Conservation (phyloP, 2,329 filamentous ascomycete species). For the Polytolypa hystricis region DNA sequence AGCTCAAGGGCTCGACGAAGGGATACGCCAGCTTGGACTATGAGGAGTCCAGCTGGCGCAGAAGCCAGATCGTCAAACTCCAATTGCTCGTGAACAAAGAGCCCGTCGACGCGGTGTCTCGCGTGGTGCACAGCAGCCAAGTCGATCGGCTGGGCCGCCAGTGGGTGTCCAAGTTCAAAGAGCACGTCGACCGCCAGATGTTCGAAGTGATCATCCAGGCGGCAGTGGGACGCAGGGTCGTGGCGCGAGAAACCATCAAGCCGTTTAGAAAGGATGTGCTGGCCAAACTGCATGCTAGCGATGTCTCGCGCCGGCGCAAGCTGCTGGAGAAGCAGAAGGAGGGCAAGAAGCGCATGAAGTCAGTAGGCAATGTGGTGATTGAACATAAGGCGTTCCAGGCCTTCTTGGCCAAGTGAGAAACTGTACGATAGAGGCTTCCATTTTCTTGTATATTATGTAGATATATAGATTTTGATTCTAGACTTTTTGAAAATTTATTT, state of each 20-base stretch:
- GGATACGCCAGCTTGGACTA: conserved; percentile 95
- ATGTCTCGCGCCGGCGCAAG: conserved; percentile 72
- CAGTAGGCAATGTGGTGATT: conserved; percentile 79
- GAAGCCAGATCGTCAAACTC: conserved; percentile 72
- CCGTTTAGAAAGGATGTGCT: conserved; percentile 93
- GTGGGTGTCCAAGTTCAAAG: conserved; percentile 94
- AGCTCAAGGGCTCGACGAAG: conserved; percentile 85
- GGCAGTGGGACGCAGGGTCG: conserved; percentile 65
- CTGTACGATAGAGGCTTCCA: too few relatives aligned
- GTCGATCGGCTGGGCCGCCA: conserved; percentile 66
- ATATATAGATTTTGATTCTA: not conserved
- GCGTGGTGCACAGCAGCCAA: conserved; percentile 75
- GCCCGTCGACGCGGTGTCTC: conserved; percentile 87
- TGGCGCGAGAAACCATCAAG: conserved; percentile 90
- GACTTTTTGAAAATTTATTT: too few relatives aligned
- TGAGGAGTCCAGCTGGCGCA: conserved; percentile 81
- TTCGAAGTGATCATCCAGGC: conserved; percentile 96
- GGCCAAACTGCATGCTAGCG: conserved; percentile 83
- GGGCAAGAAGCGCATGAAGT: conserved; percentile 73
- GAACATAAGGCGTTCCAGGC: conserved; percentile 92
- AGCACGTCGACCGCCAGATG: conserved; percentile 93
- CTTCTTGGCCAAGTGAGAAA: conserved; percentile 67
- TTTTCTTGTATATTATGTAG: not conserved
- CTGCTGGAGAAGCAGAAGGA: conserved; percentile 95
- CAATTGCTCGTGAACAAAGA: conserved; percentile 88